Percentiles rank a stretch among this genome's conserved stretches.
These are phyloP conservation scores for Phytopythium cucurbitacearum DNA, from an alignment of 352 stramenopile genomes.

Conservation along the genomic window DNA sequence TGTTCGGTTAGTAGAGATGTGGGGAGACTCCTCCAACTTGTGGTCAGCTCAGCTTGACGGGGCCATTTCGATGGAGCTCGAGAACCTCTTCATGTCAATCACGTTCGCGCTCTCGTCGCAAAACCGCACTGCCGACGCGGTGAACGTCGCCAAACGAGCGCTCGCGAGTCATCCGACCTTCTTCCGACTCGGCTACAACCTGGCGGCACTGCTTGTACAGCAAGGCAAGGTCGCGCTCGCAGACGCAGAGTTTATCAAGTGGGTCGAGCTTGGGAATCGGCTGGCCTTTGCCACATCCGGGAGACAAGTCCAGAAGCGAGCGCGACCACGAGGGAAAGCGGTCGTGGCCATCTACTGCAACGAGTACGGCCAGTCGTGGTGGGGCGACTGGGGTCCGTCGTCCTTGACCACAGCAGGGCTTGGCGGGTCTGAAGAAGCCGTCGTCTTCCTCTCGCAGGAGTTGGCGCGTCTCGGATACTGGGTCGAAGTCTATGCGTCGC, in stretches of 20 bases:
- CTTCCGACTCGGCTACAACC: slow-evolving; percentile 47
- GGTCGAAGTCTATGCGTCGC: slow-evolving; percentile 86
- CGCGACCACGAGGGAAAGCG: slow-evolving; percentile 16
- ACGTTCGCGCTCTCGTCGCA: slow-evolving; percentile 31
- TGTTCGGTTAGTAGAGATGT: too few species aligned
- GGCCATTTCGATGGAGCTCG: slow-evolving; percentile 14
- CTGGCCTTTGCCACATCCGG: slow-evolving; percentile 22
- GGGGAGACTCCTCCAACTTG: too few species aligned
- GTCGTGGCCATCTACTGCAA: slow-evolving; percentile 88
- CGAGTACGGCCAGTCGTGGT: slow-evolving; percentile 91
- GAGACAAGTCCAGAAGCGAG: slow-evolving; percentile 19
- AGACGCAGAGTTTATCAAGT: slow-evolving; percentile 27
- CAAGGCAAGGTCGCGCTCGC: slow-evolving; percentile 18
- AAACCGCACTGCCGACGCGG: slow-evolving; percentile 20
- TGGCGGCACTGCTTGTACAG: slow-evolving; percentile 37
- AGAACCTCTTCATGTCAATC: slow-evolving; percentile 32
- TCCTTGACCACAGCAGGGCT: slow-evolving; percentile 56
- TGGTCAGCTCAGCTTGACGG: not conserved
- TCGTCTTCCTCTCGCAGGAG: slow-evolving; percentile 83
- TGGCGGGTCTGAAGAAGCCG: slow-evolving; percentile 89
- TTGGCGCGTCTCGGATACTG: slow-evolving; percentile 76
- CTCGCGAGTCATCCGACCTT: slow-evolving; percentile 17
- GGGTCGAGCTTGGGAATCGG: slow-evolving; percentile 28
- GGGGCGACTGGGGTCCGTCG: slow-evolving; percentile 81
- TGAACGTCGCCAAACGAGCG: slow-evolving; percentile 24